Conservation (phyloP, 2,329 filamentous ascomycete genomes). For the Diatrype stigma region DNA sequence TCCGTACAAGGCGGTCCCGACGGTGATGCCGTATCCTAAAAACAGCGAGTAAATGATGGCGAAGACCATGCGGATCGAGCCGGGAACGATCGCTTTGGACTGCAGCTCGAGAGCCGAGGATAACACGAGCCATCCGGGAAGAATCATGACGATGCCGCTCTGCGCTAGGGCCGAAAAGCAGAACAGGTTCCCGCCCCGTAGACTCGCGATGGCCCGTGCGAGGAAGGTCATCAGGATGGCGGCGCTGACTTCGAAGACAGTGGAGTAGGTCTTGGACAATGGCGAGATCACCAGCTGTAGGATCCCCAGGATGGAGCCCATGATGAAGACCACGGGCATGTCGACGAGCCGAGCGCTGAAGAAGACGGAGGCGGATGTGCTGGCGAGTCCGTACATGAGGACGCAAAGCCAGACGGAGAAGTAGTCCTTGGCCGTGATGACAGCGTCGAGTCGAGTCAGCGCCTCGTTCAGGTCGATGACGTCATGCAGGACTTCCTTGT, state of each 20-base stretch:
- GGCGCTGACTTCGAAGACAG: conserved; percentile 61
- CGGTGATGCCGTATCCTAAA: conserved; percentile 67
- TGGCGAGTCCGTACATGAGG: conserved; percentile 67
- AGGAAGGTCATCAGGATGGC: conserved; percentile 59
- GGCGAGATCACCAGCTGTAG: conserved; percentile 68
- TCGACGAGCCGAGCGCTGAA: conserved; percentile 70
- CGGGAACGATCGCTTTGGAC: conserved; percentile 64
- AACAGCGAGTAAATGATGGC: conserved; percentile 71
- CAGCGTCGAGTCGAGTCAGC: conserved; percentile 45
- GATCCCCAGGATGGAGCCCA: conserved; percentile 66
- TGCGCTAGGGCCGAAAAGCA: conserved; percentile 65
- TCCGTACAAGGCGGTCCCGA: conserved; percentile 39
- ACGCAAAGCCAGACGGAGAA: conserved; percentile 52
- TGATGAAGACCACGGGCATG: conserved; percentile 64
- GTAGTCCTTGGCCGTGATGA: conserved; percentile 53
- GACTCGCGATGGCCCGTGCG: conserved; percentile 59
- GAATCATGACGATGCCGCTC: conserved; percentile 60
- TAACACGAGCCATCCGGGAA: conserved; percentile 60
- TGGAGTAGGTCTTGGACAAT: conserved; percentile 62
- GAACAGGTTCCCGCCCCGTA: conserved; percentile 46
- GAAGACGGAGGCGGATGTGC: conserved; percentile 67
- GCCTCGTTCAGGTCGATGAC: conserved; percentile 55
- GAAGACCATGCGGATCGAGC: conserved; percentile 70
- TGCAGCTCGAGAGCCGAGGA: conserved; percentile 58
- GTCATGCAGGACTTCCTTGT: conserved; percentile 63